A percentile compares a stretch with the other conserved stretches of the same genome.
These are phyloP conservation scores for Nymphaea thermarum DNA, from an alignment of 164 flowering plant species.

Conservation along the genomic window DNA sequence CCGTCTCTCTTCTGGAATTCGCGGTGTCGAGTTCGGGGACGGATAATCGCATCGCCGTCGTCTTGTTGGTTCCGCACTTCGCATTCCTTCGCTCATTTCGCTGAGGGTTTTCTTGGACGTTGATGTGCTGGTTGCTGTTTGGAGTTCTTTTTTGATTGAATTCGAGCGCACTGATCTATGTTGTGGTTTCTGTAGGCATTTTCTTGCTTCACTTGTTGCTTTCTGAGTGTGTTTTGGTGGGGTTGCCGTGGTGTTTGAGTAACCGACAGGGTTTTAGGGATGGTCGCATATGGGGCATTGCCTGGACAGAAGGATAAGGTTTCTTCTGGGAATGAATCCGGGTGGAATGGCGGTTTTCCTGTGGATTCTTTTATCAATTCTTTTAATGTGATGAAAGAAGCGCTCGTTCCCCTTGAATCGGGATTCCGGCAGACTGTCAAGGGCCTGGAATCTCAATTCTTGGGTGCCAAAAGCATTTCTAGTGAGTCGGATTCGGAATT, in stretches of 20 bases:
- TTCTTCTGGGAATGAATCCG: slow-evolving; percentile 31
- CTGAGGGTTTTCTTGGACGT: not conserved
- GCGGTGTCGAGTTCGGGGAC: not conserved
- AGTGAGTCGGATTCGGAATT: slow-evolving; percentile 9
- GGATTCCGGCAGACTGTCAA: slow-evolving; percentile 53
- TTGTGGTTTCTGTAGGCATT: not conserved
- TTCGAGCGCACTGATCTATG: not conserved
- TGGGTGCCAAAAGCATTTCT: slow-evolving; percentile 5
- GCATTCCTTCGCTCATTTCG: not conserved
- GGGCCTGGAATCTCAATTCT: slow-evolving; percentile 50
- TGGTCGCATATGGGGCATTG: not conserved
- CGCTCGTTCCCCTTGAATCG: slow-evolving; percentile 53
- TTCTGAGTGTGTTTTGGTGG: not conserved
- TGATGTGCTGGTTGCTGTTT: too few species aligned
- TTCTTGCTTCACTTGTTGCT: not conserved
- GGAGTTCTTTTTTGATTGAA: not conserved
- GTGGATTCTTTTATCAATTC: slow-evolving; percentile 64
- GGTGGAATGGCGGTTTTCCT: slow-evolving; percentile 13
- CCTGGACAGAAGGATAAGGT: not conserved
- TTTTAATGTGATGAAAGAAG: slow-evolving; percentile 50
- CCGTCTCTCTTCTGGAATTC: not conserved
- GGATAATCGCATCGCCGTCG: not conserved
- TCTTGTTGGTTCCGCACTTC: not conserved
- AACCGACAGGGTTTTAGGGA: not conserved
- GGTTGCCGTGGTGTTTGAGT: not conserved